Percentiles rank a stretch among this genome's conserved stretches.
phyloP scores from a whole-genome alignment of 257 asterid species.

The Eustoma russellianum region DNA sequence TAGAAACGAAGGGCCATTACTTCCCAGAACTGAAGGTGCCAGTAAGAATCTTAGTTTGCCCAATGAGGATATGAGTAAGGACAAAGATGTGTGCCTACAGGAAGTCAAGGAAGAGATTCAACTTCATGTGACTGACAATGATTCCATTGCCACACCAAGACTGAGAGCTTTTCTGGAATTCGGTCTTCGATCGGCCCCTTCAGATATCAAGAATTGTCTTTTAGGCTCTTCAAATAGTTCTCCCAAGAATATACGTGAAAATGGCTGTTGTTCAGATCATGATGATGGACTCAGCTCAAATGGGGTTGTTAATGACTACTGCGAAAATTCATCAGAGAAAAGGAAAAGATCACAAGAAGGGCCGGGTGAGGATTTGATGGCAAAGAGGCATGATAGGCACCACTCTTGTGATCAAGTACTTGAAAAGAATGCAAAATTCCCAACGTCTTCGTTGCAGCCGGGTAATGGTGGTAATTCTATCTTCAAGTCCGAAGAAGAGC shows the following conservation, averaged over 20 bases:
- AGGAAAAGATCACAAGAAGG: constrained; percentile 20
- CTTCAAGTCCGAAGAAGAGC: constrained; percentile 51
- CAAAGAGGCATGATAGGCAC: constrained; percentile 27
- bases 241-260: constrained; percentile 13
- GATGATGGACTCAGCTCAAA: constrained; percentile 18
- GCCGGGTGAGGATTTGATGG: constrained; percentile 22
- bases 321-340: constrained; percentile 15
- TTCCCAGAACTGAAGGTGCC: constrained; percentile 25
- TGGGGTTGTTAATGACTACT: constrained; percentile 11
- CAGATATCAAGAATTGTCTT: constrained; percentile 33
- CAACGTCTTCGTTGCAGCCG: constrained; percentile 25
- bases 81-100: constrained; percentile 23
- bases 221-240: constrained; percentile 19
- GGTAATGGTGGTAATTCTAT: constrained; percentile 24
- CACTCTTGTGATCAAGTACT: constrained; percentile 24
- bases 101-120: constrained; percentile 37
- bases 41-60: constrained; percentile 33
- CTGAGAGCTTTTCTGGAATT: constrained; percentile 87
- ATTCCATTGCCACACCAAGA: constrained; percentile 46
- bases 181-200: constrained; percentile 57
- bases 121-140: constrained; percentile 53
- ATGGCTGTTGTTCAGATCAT: constrained; percentile 9
- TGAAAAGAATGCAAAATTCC: constrained; percentile 25
- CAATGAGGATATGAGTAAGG: constrained; percentile 31
- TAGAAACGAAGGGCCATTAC: constrained; percentile 31